These are phyloP conservation scores for Claviceps maximensis DNA, from an alignment of 2,329 filamentous ascomycete genomes.

Conservation along the genomic window DNA sequence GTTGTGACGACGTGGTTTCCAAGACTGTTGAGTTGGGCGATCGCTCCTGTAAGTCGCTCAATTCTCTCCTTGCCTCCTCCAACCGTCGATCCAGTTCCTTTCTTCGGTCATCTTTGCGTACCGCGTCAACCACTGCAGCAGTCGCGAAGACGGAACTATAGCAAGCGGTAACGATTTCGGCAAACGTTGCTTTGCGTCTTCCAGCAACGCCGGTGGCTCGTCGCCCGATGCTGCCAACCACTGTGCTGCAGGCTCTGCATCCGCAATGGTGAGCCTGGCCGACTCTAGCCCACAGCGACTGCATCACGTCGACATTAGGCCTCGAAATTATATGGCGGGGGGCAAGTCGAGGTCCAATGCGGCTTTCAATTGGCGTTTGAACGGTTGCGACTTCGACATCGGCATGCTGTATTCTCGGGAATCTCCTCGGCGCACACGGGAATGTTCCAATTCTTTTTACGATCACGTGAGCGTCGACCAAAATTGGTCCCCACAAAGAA, in stretches of 20 bases:
- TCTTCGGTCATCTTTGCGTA: slow-evolving; percentile 42
- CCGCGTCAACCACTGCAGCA: slow-evolving; percentile 49
- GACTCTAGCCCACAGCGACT: slow-evolving; percentile 54
- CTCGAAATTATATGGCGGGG: neutral
- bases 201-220: slow-evolving; percentile 35
- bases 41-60: slow-evolving; percentile 26
- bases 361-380: neutral
- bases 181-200: slow-evolving; percentile 34
- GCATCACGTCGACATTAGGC: slow-evolving; percentile 37
- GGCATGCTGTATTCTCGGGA: neutral
- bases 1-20: slow-evolving; percentile 6
- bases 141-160: slow-evolving; percentile 57
- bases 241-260: slow-evolving; percentile 47
- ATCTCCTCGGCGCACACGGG: neutral
- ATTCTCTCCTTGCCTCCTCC: slow-evolving; percentile 35
- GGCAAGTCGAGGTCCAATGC: neutral
- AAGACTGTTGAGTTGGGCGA: slow-evolving; percentile 9
- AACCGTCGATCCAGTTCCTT: slow-evolving; percentile 50
- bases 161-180: slow-evolving; percentile 49
- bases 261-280: slow-evolving; percentile 49
- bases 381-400: neutral
- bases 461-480: neutral
- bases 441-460: neutral
- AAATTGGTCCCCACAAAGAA: neutral
- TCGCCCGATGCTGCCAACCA: slow-evolving; percentile 33